Percentiles rank a stretch among this genome's conserved stretches.
These are phyloP conservation scores for Hyphodiscus sp. DNA, from an alignment of 2,329 filamentous ascomycete genomes.

Conservation along the genomic window DNA sequence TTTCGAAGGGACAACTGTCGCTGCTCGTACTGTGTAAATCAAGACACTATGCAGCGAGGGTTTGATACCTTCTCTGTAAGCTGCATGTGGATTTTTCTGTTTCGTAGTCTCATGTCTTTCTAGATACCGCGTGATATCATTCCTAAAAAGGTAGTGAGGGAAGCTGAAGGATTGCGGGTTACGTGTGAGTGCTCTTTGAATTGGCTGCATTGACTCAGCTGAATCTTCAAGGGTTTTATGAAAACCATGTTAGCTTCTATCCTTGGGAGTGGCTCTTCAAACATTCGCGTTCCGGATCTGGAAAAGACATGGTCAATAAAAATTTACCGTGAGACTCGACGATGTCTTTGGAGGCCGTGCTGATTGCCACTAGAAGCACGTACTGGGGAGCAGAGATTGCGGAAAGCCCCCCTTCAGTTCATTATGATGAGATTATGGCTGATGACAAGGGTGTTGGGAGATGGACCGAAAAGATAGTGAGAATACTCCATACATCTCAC, in stretches of 20 bases:
- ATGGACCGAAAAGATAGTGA: slow-evolving; percentile 60
- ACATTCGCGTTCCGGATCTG: slow-evolving; percentile 28
- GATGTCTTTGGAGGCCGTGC: slow-evolving; percentile 21
- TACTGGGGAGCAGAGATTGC: slow-evolving; percentile 36
- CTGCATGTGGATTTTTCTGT: slow-evolving; percentile 1
- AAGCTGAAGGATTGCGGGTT: slow-evolving; percentile 37
- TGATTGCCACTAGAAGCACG: slow-evolving; percentile 23
- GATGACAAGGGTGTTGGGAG: slow-evolving; percentile 47
- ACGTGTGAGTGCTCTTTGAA: slow-evolving; percentile 38
- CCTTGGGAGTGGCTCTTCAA: slow-evolving; percentile 54
- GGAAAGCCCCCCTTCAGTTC: slow-evolving; percentile 48
- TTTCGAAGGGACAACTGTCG: slow-evolving; percentile 60
- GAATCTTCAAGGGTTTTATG: not conserved
- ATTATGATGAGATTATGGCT: slow-evolving; percentile 55
- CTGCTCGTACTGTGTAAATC: slow-evolving; percentile 60
- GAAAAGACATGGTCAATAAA: slow-evolving; percentile 5
- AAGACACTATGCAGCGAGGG: slow-evolving; percentile 62
- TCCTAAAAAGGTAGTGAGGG: slow-evolving; percentile 26
- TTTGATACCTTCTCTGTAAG: slow-evolving; percentile 61
- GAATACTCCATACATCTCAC: slow-evolving; percentile 14
- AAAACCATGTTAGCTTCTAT: slow-evolving; percentile 64
- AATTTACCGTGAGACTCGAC: slow-evolving; percentile 26
- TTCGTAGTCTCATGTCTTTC: slow-evolving; percentile 11
- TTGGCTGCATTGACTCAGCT: not conserved
- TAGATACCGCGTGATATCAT: slow-evolving; percentile 43